Conservation (phyloP, 2,329 filamentous ascomycete species). For the Diaporthe vexans region DNA sequence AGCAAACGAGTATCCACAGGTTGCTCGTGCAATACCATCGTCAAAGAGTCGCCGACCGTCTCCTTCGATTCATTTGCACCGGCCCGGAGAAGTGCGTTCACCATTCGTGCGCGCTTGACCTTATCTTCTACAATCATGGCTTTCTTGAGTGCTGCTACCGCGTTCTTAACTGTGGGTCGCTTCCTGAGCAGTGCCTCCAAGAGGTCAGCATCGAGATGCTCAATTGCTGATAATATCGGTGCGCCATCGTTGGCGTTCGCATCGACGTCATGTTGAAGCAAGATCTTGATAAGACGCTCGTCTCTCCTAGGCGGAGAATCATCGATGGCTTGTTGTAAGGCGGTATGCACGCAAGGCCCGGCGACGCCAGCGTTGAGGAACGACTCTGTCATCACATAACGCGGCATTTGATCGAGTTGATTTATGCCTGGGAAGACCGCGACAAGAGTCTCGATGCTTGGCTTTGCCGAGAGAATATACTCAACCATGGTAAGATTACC, state of each 20-base stretch:
- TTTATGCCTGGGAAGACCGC: slow-evolving; percentile 64
- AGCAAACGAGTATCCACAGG: slow-evolving; percentile 66
- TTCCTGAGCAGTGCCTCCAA: slow-evolving; percentile 60
- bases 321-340: slow-evolving; percentile 66
- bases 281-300: slow-evolving; percentile 64
- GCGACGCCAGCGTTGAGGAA: slow-evolving; percentile 65
- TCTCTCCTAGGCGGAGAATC: slow-evolving; percentile 63
- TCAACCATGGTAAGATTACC: slow-evolving; percentile 60
- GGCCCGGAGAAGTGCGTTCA: slow-evolving; percentile 60
- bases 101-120: slow-evolving; percentile 60
- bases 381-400: slow-evolving; percentile 63
- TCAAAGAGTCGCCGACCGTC: slow-evolving; percentile 59
- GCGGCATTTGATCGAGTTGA: slow-evolving; percentile 57
- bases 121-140: slow-evolving; percentile 62
- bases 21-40: slow-evolving; percentile 57
- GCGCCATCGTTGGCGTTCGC: slow-evolving; percentile 67
- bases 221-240: slow-evolving; percentile 63
- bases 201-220: slow-evolving; percentile 61
- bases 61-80: slow-evolving; percentile 55
- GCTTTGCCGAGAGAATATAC: slow-evolving; percentile 61
- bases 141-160: slow-evolving; percentile 61
- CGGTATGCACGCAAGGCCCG: slow-evolving; percentile 61
- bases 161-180: slow-evolving; percentile 59
- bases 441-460: slow-evolving; percentile 61
- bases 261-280: slow-evolving; percentile 66